These are phyloP conservation scores for Neofusicoccum sp. DNA, from an alignment of 2,329 filamentous ascomycete species.

Conservation along the genomic window DNA sequence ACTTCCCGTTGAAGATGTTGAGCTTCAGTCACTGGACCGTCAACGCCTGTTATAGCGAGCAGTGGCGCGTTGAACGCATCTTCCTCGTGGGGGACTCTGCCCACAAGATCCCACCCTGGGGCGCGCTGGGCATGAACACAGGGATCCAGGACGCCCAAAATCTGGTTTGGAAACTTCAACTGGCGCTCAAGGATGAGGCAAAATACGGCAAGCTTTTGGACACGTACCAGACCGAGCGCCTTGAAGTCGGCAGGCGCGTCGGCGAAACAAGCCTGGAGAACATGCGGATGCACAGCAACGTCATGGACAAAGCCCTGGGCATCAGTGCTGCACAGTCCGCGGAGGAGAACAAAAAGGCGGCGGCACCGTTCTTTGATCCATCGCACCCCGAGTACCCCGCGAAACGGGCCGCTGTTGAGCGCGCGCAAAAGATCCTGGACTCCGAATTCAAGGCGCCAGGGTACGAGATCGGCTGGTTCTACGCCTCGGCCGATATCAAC, in stretches of 20 bases:
- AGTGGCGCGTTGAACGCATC: slow-evolving; percentile 30
- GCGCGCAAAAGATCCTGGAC: slow-evolving; percentile 30
- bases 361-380: slow-evolving; percentile 31
- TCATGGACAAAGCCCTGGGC: slow-evolving; percentile 38
- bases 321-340: slow-evolving; percentile 24
- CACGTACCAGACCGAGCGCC: slow-evolving; percentile 40
- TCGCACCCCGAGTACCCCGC: slow-evolving; percentile 24
- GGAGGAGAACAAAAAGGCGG: slow-evolving; percentile 29
- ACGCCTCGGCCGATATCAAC: slow-evolving; percentile 23
- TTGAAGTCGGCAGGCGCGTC: slow-evolving; percentile 31
- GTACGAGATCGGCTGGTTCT: slow-evolving; percentile 41
- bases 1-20: slow-evolving; percentile 34
- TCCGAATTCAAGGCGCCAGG: slow-evolving; percentile 39
- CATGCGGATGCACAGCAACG: slow-evolving; percentile 31
- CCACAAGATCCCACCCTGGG: slow-evolving; percentile 40
- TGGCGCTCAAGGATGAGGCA: slow-evolving; percentile 27
- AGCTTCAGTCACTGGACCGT: slow-evolving; percentile 36
- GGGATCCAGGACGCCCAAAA: slow-evolving; percentile 43
- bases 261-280: slow-evolving; percentile 32
- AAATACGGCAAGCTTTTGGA: slow-evolving; percentile 27
- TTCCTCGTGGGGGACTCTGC: slow-evolving; percentile 44
- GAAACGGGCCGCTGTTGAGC: slow-evolving; percentile 28
- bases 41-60: slow-evolving; percentile 26
- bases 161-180: slow-evolving; percentile 42
- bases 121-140: slow-evolving; percentile 42